These are phyloP conservation scores for Citrus glauca DNA, from an alignment of 345 rosid genomes.

Conservation along the genomic window DNA sequence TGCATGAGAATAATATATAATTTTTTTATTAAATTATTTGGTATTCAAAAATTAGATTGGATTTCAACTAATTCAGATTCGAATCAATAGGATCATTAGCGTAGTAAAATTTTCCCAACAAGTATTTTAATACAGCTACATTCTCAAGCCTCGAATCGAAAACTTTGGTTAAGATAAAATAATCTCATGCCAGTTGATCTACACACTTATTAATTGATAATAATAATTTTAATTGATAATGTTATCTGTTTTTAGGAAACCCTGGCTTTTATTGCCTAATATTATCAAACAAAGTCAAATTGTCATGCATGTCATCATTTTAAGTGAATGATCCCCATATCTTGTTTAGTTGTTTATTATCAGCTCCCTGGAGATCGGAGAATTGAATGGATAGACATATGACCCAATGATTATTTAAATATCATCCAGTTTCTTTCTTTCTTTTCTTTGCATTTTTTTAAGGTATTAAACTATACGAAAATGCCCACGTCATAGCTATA, in stretches of 20 bases:
- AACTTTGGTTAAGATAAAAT: rapidly evolving
- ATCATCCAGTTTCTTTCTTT: neutral
- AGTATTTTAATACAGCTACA: rapidly evolving
- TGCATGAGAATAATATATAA: neutral
- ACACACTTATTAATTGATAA: too few relatives aligned
- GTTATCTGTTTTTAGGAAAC: neutral
- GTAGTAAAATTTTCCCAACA: too few relatives aligned
- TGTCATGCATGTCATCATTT: neutral
- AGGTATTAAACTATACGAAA: too few relatives aligned
- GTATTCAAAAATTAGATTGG: too few relatives aligned
- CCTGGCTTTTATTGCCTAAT: neutral
- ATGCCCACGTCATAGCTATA: too few relatives aligned
- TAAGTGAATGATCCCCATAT: too few relatives aligned
- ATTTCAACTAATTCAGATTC: rapidly evolving
- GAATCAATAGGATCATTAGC: too few relatives aligned
- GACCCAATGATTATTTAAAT: neutral
- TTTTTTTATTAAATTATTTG: too few relatives aligned
- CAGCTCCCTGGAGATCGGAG: neutral
- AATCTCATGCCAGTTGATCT: too few relatives aligned
- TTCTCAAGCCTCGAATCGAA: too few relatives aligned
- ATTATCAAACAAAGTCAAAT: neutral
- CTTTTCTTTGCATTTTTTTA: neutral
- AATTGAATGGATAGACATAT: too few relatives aligned
- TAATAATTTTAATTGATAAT: neutral
- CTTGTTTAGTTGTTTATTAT: neutral